Evolutionary conservation across 805 yeast species (phyloP), one percentile per base, ranked within the genome.

Genomic region (Wickerhamia fluorescens): DNA sequence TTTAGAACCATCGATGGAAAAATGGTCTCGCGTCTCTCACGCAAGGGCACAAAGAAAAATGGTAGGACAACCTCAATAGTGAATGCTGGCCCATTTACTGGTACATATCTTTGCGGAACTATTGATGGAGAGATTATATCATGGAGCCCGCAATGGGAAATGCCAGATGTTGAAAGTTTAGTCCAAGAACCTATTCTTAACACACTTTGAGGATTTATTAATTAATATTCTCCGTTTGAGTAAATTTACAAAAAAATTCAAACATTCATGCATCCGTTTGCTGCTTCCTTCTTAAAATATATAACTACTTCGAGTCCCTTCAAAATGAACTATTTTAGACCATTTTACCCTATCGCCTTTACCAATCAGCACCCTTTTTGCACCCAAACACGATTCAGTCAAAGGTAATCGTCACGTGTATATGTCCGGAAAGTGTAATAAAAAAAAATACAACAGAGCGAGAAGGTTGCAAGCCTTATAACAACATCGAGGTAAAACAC

Each of bases 61-160:
- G 64, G 61, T 2, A 36, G 80, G 24, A 63, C 74, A 1, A 69
- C 77, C 3, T 66, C 80, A 12, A 56, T 82, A 18, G 71, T 63
- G 0, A 58, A 69, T 31, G 61, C 69, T 1, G 71, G 73, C 0
- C 54, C 63, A 2, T 62, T 59, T 28, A 45, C 61, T 13, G 63
- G 59, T 6, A 63, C 66, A 14, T 75, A 69, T 39, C 71, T 47
- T 38, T 66, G 80, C 16, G 88, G 87, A 1, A 71, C 80, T 2
- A 64, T 69, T 34, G 85, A 80, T 38, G 92, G 92, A 2, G 70
- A 71, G 16, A 74, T 82, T 1, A 44, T 71, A 0, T 53, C 57
- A 1, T 82, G 87, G 86, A 66, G 47, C 2, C 44, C 44, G 1
- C 27, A 24, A 5, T 37, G 41, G 41, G 36, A 34, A 6, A 24